phyloP scores from a whole-genome alignment of 495 filamentous ascomycete genomes.

The Tricharina praecox region DNA sequence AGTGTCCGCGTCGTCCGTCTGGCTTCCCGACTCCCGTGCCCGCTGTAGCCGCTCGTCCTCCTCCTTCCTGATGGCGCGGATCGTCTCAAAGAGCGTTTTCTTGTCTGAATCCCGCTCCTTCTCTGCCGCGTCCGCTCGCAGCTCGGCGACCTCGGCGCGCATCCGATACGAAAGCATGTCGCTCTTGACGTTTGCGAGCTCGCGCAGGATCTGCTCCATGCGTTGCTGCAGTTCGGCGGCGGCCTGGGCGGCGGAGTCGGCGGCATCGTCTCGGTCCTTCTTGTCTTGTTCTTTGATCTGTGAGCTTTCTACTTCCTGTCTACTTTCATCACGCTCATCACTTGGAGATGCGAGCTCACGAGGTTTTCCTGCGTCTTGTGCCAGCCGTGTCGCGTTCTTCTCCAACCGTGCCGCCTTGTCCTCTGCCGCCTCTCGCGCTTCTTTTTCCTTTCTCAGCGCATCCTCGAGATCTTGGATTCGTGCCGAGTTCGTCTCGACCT shows the following conservation, averaged over 20 bases:
- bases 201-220: constrained; percentile 59
- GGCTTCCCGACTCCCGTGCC: constrained; percentile 14
- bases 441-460: constrained; percentile 57
- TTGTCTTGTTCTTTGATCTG: constrained; percentile 11
- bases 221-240: constrained; percentile 47
- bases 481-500: constrained; percentile 60
- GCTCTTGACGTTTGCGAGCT: constrained; percentile 68
- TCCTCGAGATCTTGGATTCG: constrained; percentile 69
- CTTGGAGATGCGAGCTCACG: constrained; percentile 23
- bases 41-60: constrained; percentile 32
- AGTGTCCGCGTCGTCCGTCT: constrained; percentile 31
- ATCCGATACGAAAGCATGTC: constrained; percentile 62
- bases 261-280: constrained; percentile 17
- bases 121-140: constrained; percentile 54
- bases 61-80: constrained; percentile 57
- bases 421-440: constrained; percentile 68
- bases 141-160: constrained; percentile 53
- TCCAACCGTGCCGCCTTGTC: constrained; percentile 58
- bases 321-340: constrained; percentile 1
- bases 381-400: constrained; percentile 19
- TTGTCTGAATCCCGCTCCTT: constrained; percentile 47
- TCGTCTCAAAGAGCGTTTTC: constrained; percentile 72
- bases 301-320: constrained; percentile 8
- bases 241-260: constrained; percentile 27
- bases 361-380: constrained; percentile 11